Conservation (phyloP, 208 protist genomes). For the Porcisia deanei region DNA sequence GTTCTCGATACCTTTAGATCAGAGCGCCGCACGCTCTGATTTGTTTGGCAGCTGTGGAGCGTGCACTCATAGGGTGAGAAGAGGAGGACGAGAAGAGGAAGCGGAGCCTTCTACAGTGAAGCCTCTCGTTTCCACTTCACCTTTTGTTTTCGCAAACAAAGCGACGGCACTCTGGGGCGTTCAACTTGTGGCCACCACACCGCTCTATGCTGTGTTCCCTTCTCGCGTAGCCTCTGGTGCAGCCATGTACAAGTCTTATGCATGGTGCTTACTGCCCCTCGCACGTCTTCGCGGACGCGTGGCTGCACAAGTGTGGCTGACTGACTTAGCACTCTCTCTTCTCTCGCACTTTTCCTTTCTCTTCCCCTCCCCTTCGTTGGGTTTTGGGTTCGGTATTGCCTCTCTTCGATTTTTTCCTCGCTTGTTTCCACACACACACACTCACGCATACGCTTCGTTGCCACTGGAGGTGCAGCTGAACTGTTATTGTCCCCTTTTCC, state of each 20-base stretch:
- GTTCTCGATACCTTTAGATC: neutral
- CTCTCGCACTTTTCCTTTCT: neutral
- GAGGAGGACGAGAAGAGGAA: neutral
- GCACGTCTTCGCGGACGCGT: neutral
- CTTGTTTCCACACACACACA: neutral
- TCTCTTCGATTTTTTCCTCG: conserved; percentile 6
- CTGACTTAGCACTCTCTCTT: neutral
- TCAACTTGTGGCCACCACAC: too few relatives aligned
- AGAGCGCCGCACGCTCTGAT: neutral
- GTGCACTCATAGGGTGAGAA: neutral
- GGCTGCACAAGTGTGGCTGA: neutral
- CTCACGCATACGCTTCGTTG: neutral
- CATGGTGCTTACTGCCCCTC: neutral
- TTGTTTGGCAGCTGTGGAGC: neutral
- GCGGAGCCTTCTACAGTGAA: neutral
- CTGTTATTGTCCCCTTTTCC: neutral
- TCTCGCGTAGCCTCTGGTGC: neutral
- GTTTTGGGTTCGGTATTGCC: neutral
- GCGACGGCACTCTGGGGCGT: neutral
- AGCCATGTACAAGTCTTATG: neutral
- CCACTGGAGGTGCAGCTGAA: neutral
- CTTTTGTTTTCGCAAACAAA: neutral
- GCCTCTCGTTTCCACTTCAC: neutral
- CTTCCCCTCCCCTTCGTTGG: neutral
- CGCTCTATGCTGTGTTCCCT: neutral